Evolutionary conservation across 208 protist genomes (phyloP), one percentile per base, ranked within the genome.

Genomic region (Trichomonas tenax): DNA sequence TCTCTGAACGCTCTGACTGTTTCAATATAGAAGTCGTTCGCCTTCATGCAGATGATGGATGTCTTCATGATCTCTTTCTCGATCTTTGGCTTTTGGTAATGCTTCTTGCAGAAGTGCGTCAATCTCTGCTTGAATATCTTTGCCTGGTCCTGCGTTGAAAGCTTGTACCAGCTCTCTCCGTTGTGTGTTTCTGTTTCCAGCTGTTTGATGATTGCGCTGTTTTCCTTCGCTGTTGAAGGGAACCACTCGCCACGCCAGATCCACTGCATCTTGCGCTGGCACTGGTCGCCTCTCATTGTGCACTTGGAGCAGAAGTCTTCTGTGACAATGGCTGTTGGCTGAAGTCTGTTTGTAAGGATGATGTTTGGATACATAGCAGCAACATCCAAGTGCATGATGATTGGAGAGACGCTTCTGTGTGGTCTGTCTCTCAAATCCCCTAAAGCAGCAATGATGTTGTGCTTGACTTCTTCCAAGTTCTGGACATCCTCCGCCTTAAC

Each of bases 291-390:
- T 11, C 40, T 48, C 11, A 88, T 89, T 89, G 2, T 88, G 96
- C 98, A 98, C 11, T 93, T 82, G 0, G 99, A 98, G 97, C 99
- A 99, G 10, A 98, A 98, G 46, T 98, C 97, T n/a, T 99, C 98
- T 86, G 98, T 97, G 11, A 98, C 97, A 34, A 98, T 97, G 21
- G 99, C 98, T 96, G 98, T 98, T 40, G 99, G 99, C 97, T 99
- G 99, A 14, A 99, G 98, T 63, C 99, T 98, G 97, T 99, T 99
- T 0, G 99, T 99, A 21, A 99, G 97, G 97, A 99, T 99, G 97
- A 99, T 99, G 97, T 99, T 99, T 0, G 99, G 99, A 98, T 99
- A 99, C 99, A 99, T 99, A 44, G 99, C 99, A 40, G 98, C 98
- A 9, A 99, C 99, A 96, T 96, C 99, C 0, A 99, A 97, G 97